phyloP scores from a whole-genome alignment of 1,284 basidiomycete species.

The Apiotrichum veenhuisii region DNA sequence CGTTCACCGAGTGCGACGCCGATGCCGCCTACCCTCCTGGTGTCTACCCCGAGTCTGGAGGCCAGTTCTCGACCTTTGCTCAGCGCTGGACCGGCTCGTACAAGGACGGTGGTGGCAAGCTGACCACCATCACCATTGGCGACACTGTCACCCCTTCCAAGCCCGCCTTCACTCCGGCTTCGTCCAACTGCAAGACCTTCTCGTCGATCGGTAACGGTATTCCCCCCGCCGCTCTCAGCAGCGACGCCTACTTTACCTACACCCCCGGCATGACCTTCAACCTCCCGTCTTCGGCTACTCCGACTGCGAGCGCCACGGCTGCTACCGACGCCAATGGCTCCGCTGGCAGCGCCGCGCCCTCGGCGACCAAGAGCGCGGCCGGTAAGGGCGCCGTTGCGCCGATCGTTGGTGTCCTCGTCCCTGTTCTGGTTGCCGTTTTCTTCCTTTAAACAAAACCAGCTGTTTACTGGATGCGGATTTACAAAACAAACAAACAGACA shows the following conservation, averaged over 20 bases:
- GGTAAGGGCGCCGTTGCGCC: slow-evolving; percentile 17
- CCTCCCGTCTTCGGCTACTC: not conserved
- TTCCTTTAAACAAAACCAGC: not conserved
- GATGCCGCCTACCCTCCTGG: slow-evolving; percentile 50
- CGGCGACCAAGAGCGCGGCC: not conserved
- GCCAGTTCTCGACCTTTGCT: slow-evolving; percentile 48
- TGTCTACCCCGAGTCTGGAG: slow-evolving; percentile 42
- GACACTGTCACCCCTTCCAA: slow-evolving; percentile 44
- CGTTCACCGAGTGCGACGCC: slow-evolving; percentile 50
- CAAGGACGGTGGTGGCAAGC: slow-evolving; percentile 8
- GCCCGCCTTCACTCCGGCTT: slow-evolving; percentile 43
- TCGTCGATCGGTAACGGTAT: slow-evolving; percentile 41
- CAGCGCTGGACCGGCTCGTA: slow-evolving; percentile 50
- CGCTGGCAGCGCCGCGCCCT: slow-evolving; percentile 13
- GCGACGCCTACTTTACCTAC: slow-evolving; percentile 18
- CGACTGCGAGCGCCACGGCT: not conserved
- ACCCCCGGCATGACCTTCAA: slow-evolving; percentile 10
- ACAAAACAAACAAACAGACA: too few relatives aligned
- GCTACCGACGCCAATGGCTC: slow-evolving; percentile 18
- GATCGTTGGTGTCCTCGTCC: slow-evolving; percentile 25
- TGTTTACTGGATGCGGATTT: too few relatives aligned
- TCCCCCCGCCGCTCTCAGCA: slow-evolving; percentile 21
- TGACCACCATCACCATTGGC: slow-evolving; percentile 41
- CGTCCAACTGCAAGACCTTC: slow-evolving; percentile 49
- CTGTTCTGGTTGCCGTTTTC: slow-evolving; percentile 36